Evolutionary conservation across 805 yeast genomes (phyloP), one percentile per base, ranked within the genome.

Genomic region (Saccharomycopsis malanga): DNA sequence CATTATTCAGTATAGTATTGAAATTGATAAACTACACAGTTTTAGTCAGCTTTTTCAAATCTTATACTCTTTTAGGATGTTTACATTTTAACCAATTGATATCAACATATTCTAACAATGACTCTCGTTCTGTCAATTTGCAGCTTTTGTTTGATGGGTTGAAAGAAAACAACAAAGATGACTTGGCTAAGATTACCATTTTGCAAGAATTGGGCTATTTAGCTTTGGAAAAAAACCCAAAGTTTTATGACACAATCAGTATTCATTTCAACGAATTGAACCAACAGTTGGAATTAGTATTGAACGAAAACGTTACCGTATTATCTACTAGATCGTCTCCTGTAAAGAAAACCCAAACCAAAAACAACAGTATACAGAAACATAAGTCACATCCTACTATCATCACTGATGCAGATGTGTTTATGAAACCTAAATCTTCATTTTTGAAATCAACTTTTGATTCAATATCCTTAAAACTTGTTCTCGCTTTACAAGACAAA

Each of bases 1-100:
- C 45, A 4, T 6, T 48, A 4, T 44, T 45, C 20, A 24, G 47
- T 18, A 14, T 48, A 10, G 14, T 45, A 7, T 42, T 48, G 22
- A 48, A 45, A 45, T 32, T 34, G 10, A 10, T 48, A 1, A 17
- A n/a, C 21, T 42, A 36, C 24, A 37, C 36, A 12, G 27, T 41
- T n/a, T 15, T 18, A 15, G 32, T 21, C 30, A 40, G 38, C 24
- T 30, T 48, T 6, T 51, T 51, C 43, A 42, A 45, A 21, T 45
- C 54, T 17, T 51, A 51, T 37, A 45, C 45, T 20, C 14, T 48
- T 22, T 24, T 48, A 14, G 54, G 54, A 4, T 30, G 52, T 15
- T 41, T 45, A 15, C 54, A 51, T 34, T 51, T 48, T 24, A 34
- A 39, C 15, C 52, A 48, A 24, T 32, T 38, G 22, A 43, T 51